phyloP scores from a whole-genome alignment of 2,329 filamentous ascomycete genomes.

The Penicillium sp. region DNA sequence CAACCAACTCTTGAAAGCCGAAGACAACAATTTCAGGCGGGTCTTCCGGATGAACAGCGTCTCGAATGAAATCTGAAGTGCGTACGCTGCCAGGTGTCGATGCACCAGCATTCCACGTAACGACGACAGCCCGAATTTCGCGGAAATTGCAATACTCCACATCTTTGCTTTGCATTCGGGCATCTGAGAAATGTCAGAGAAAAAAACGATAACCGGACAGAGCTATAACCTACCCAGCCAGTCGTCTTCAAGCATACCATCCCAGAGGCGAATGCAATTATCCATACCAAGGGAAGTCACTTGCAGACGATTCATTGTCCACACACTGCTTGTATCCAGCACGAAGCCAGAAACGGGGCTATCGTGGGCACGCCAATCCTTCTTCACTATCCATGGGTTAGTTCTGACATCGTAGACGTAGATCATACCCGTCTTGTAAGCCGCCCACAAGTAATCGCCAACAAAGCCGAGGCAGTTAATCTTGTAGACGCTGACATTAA shows the following conservation, averaged over 20 bases:
- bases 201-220: not conserved
- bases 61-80: constrained; percentile 75
- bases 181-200: constrained; percentile 52
- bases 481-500: constrained; percentile 91
- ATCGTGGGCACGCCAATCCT: constrained; percentile 92
- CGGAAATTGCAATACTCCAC: constrained; percentile 81
- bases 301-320: constrained; percentile 78
- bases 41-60: constrained; percentile 71
- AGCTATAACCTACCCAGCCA: constrained; percentile 65
- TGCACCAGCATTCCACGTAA: constrained; percentile 98
- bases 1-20: constrained; percentile 97
- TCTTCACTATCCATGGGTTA: constrained; percentile 84
- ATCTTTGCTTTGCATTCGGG: constrained; percentile 80
- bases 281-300: constrained; percentile 85
- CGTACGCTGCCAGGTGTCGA: constrained; percentile 81
- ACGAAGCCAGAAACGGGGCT: constrained; percentile 75
- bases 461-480: constrained; percentile 83
- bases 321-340: constrained; percentile 76
- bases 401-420: constrained; percentile 84
- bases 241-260: constrained; percentile 87
- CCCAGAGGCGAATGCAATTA: constrained; percentile 81
- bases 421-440: constrained; percentile 89
- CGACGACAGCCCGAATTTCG: constrained; percentile 71
- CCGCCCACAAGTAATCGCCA: constrained; percentile 83
- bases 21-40: constrained; percentile 90